Percentiles rank a stretch among this genome's conserved stretches.
phyloP scores from a whole-genome alignment of 306 rosid species.

The Vigna mungo region DNA sequence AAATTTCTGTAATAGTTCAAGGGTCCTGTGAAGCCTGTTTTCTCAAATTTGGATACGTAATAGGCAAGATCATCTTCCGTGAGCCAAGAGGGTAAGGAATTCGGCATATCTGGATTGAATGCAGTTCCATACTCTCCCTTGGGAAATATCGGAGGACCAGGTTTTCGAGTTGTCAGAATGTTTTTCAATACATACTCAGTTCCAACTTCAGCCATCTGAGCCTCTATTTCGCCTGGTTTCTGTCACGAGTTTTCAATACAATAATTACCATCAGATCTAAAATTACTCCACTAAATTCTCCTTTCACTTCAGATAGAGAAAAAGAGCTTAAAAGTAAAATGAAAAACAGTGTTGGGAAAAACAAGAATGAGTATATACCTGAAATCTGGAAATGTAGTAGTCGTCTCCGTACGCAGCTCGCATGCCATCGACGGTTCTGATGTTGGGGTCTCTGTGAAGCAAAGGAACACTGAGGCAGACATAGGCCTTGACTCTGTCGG shows the following conservation, averaged over 20 bases:
- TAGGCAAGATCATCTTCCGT: constrained; percentile 51
- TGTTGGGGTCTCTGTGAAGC: constrained; percentile 18
- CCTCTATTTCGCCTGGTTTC: constrained; percentile 45
- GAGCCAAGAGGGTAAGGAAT: constrained; percentile 55
- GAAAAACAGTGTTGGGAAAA: too few species aligned
- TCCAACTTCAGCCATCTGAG: constrained; percentile 33
- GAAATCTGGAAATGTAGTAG: constrained; percentile 54
- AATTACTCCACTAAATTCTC: too few species aligned
- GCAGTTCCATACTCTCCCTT: constrained; percentile 39
- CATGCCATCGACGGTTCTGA: constrained; percentile 30
- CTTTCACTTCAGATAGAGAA: too few species aligned
- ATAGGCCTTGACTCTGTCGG: constrained; percentile 45
- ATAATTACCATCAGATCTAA: not conserved
- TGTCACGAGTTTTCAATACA: not conserved
- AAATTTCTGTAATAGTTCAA: constrained; percentile 56
- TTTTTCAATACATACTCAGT: constrained; percentile 40
- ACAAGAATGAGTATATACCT: too few species aligned
- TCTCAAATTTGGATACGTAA: constrained; percentile 50
- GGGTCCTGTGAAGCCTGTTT: constrained; percentile 54
- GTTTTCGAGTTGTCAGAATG: constrained; percentile 36
- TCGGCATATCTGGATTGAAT: constrained; percentile 23
- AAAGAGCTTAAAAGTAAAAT: too few species aligned
- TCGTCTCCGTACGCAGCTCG: constrained; percentile 45
- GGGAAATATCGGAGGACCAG: constrained; percentile 49
- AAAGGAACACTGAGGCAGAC: constrained; percentile 52